Evolutionary conservation across 352 stramenopile genomes (phyloP).

Genomic region (Phytophthora brassicae): DNA sequence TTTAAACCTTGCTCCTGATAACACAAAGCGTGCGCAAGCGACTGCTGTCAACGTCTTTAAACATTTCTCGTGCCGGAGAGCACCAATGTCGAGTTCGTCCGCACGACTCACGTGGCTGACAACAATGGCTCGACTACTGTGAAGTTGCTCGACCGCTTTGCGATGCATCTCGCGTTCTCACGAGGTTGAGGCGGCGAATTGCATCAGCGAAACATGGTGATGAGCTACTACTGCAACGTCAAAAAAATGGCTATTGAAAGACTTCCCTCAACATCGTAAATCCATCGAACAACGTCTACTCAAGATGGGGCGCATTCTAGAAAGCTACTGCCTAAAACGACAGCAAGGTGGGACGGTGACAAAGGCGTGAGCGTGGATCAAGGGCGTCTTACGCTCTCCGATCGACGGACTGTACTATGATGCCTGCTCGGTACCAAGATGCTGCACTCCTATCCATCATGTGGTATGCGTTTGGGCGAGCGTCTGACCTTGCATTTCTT

Average conservation of each 20-base stretch:
- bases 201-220: constrained; percentile 5
- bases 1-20: constrained; percentile 3
- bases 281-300: constrained; percentile 11
- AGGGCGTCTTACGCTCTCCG: constrained; percentile 3
- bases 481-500: neutral
- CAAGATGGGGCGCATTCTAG: constrained; percentile 9
- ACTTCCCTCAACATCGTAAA: neutral
- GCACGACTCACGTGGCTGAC: neutral
- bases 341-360: constrained; percentile 1
- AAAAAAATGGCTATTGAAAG: constrained; percentile 16
- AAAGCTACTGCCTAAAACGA: constrained; percentile 10
- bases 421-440: constrained; percentile 16
- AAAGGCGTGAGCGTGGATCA: constrained; percentile 14
- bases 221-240: constrained; percentile 14
- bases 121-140: neutral
- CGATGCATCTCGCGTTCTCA: constrained; percentile 4
- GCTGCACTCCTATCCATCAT: neutral
- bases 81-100: constrained; percentile 11
- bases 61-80: constrained; percentile 17
- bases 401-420: constrained; percentile 2
- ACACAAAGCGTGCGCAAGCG: neutral
- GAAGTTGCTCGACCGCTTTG: constrained; percentile 14
- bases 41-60: constrained; percentile 13
- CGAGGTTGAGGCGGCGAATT: neutral
- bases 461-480: constrained; percentile 1